Conservation (phyloP, 2,329 filamentous ascomycete species). For the Claviceps sp. region DNA sequence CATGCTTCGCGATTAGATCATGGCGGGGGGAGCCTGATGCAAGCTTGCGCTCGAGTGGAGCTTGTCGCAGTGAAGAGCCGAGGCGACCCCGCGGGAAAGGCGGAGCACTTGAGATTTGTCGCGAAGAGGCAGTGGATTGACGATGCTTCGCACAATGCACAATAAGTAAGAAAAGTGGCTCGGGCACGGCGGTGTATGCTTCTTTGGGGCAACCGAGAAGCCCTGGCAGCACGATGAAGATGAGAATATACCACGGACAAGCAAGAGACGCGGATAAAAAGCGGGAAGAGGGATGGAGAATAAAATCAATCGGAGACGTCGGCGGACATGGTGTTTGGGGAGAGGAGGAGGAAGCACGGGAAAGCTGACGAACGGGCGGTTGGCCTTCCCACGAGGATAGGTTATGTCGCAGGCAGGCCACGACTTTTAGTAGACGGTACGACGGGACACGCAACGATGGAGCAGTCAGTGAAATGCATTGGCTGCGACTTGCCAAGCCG, state of each 20-base stretch:
- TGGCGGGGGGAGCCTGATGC: constrained; percentile 14
- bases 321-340: constrained; percentile 5
- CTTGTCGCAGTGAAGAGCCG: background rate
- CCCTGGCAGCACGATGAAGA: background rate
- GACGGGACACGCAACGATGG: background rate
- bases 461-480: background rate
- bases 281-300: background rate
- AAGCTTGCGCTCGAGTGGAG: background rate
- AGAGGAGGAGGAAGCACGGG: background rate
- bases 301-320: constrained; percentile 4
- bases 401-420: background rate
- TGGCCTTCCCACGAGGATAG: background rate
- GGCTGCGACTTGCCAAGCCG: constrained; percentile 1
- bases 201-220: background rate
- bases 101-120: background rate
- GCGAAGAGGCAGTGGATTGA: background rate
- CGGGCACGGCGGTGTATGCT: background rate
- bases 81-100: background rate
- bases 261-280: too few species aligned
- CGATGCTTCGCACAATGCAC: constrained; percentile 1
- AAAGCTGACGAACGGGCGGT: background rate
- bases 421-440: background rate
- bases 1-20: constrained; percentile 27
- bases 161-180: background rate
- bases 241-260: background rate